These are phyloP conservation scores for Lablab purpureus DNA, from an alignment of 306 rosid species.

Conservation along the genomic window DNA sequence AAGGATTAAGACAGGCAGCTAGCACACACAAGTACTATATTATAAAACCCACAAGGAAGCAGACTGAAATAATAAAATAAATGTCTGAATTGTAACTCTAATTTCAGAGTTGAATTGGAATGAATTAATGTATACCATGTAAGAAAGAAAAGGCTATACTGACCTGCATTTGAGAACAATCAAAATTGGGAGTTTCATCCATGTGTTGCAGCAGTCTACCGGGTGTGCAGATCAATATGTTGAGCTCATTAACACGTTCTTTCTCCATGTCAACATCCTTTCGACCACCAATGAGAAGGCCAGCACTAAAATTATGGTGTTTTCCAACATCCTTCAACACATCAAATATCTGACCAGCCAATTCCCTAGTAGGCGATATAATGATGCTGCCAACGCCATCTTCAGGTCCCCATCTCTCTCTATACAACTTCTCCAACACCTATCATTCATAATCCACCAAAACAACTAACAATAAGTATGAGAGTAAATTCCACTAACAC, in stretches of 20 bases:
- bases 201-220: conserved; percentile 95
- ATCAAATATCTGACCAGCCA: conserved; percentile 82
- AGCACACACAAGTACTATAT: background rate
- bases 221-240: conserved; percentile 90
- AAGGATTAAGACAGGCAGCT: background rate
- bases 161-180: conserved; percentile 91
- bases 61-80: background rate
- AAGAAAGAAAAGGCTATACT: conserved; percentile 9
- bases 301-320: conserved; percentile 87
- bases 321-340: conserved; percentile 74
- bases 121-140: background rate
- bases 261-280: conserved; percentile 78
- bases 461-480: background rate
- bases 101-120: conserved; percentile 2
- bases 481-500: too few relatives aligned
- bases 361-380: conserved; percentile 89
- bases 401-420: conserved; percentile 83
- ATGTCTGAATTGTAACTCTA: background rate
- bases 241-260: conserved; percentile 71
- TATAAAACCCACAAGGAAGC: background rate
- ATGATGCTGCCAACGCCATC: conserved; percentile 92
- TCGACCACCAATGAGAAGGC: conserved; percentile 94
- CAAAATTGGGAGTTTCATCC: conserved; percentile 95
- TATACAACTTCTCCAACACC: conserved; percentile 85
- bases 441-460: conserved; percentile 49